Percentiles rank a stretch among this genome's conserved stretches.
phyloP scores from a whole-genome alignment of 257 asterid species.

The Nicotiana tabacum region DNA sequence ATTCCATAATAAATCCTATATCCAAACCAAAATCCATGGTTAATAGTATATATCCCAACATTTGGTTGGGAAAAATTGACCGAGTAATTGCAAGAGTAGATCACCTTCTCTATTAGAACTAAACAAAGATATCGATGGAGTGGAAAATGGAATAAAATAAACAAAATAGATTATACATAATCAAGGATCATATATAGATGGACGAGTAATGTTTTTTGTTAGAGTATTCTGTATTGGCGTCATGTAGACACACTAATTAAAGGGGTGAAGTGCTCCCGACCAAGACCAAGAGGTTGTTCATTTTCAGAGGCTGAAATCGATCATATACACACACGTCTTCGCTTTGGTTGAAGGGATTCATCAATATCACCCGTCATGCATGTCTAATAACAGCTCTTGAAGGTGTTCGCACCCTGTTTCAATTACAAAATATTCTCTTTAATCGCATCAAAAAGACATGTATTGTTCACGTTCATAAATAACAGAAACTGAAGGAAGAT shows the following conservation, averaged over 20 bases:
- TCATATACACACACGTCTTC: neutral
- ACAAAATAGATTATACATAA: neutral
- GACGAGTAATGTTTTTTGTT: no score
- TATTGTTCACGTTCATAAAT: neutral
- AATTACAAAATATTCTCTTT: neutral
- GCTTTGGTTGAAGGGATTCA: constrained; percentile 12
- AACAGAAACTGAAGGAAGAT: neutral
- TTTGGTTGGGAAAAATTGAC: no score
- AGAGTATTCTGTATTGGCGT: no score
- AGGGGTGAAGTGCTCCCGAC: no score
- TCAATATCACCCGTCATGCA: constrained; percentile 10
- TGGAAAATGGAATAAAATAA: neutral
- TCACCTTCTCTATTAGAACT: neutral
- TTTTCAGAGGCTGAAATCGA: neutral
- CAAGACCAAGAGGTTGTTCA: neutral
- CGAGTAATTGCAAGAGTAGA: no score
- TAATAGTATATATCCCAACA: no score
- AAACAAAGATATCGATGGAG: neutral
- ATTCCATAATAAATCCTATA: no score
- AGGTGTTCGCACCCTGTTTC: constrained; percentile 18
- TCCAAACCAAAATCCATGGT: no score
- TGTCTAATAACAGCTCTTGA: constrained; percentile 19
- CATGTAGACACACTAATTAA: no score
- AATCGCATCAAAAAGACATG: no score
- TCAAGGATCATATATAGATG: neutral